These are phyloP conservation scores for Loxodes magnus DNA, from an alignment of 73 alveolate species.

Conservation along the genomic window DNA sequence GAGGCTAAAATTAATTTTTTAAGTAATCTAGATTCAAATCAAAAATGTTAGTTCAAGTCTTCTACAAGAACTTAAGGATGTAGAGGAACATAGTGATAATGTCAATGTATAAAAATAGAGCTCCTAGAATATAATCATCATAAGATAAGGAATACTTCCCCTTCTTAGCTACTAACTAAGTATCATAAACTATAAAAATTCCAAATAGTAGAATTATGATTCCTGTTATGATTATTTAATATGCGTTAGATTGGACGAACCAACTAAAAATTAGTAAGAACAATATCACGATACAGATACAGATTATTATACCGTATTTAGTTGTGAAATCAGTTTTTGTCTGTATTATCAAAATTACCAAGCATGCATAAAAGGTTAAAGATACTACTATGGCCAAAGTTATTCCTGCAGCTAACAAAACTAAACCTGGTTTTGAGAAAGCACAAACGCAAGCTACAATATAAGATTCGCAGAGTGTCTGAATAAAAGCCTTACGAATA, in stretches of 20 bases:
- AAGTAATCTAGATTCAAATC: too few species aligned
- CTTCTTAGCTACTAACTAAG: slow-evolving; percentile 34
- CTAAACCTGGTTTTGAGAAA: slow-evolving; percentile 16
- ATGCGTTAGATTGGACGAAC: slow-evolving; percentile 10
- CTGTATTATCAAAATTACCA: too few species aligned
- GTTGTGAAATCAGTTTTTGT: slow-evolving; percentile 40
- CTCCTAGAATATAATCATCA: slow-evolving; percentile 46
- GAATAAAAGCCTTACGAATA: too few species aligned
- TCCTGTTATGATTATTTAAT: slow-evolving; percentile 15
- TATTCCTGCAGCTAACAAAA: slow-evolving; percentile 31
- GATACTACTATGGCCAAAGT: slow-evolving; percentile 26
- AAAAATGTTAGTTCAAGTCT: too few species aligned
- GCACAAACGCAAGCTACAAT: slow-evolving; percentile 10
- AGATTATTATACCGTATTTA: slow-evolving; percentile 21
- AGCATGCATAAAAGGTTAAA: slow-evolving; percentile 33
- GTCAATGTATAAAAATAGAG: slow-evolving; percentile 36
- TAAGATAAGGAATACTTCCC: slow-evolving; percentile 23
- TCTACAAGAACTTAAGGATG: too few species aligned
- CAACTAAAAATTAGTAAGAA: slow-evolving; percentile 31
- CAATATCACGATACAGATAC: slow-evolving; percentile 6
- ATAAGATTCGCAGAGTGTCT: slow-evolving; percentile 9
- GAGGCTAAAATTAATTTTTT: too few species aligned
- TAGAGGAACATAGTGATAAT: slow-evolving; percentile 23
- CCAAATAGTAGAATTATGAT: slow-evolving; percentile 20
- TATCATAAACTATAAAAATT: slow-evolving; percentile 30